A percentile compares a stretch with the other conserved stretches of the same genome.
Evolutionary conservation across 2,329 filamentous ascomycete species (phyloP).

Genomic region (Macroventuria anomochaeta): DNA sequence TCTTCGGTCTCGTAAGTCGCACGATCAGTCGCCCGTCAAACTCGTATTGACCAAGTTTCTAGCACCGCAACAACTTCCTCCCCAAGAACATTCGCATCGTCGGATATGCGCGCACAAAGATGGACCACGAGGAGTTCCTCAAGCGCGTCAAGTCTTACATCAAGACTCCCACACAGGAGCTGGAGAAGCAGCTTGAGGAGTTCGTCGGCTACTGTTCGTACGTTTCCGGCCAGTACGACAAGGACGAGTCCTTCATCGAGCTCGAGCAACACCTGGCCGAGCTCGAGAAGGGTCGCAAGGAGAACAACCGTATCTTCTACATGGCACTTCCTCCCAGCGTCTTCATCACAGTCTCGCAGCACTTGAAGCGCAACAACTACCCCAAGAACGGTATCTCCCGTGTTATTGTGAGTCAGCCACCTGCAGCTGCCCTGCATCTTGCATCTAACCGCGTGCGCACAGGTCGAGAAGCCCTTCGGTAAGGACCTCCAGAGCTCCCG

Average conservation of each 20-base stretch:
- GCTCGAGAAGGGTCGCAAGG: conserved; percentile 79
- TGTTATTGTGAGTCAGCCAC: conserved; percentile 74
- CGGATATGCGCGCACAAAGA: conserved; percentile 98
- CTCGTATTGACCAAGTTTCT: conserved; percentile 34
- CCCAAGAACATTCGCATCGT: conserved; percentile 95
- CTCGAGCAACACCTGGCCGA: conserved; percentile 86
- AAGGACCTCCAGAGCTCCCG: conserved; percentile 95
- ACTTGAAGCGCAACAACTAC: conserved; percentile 97
- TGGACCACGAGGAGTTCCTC: conserved; percentile 96
- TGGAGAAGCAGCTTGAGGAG: conserved; percentile 91
- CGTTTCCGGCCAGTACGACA: conserved; percentile 95
- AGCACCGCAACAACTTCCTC: conserved; percentile 99
- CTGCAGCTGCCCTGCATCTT: conserved; percentile 7
- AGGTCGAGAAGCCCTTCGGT: conserved; percentile 99
- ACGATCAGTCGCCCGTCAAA: conserved; percentile 9
- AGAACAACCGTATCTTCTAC: conserved; percentile 95
- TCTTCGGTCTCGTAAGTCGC: conserved; percentile 90
- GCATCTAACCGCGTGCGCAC: conserved; percentile 27
- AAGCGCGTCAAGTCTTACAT: conserved; percentile 96
- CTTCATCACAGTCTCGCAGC: conserved; percentile 96
- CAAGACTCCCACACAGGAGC: conserved; percentile 97
- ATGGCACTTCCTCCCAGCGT: conserved; percentile 98
- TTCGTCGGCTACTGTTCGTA: conserved; percentile 91
- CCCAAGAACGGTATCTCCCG: conserved; percentile 87
- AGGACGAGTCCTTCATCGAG: conserved; percentile 89